Percentiles rank a stretch among this genome's conserved stretches.
phyloP scores from a whole-genome alignment of 139 green algal genomes.

The Protoeuglena noctilucae region DNA sequence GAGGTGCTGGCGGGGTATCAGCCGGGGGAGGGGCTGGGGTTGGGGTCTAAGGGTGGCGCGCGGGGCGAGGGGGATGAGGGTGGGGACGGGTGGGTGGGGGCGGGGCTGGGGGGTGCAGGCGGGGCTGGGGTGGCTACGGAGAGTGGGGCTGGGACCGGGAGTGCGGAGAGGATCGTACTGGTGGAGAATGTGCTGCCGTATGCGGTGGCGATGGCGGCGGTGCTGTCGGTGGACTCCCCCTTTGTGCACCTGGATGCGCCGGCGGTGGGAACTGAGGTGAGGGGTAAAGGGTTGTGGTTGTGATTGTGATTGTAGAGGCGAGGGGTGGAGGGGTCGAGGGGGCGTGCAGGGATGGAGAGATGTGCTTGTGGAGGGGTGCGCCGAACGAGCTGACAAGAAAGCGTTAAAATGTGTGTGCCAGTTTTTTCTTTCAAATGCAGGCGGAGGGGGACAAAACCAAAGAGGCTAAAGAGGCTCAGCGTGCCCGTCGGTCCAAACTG shows the following conservation, averaged over 20 bases:
- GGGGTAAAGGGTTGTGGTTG: too few relatives aligned
- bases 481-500: constrained; percentile 6
- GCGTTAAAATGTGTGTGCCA: too few relatives aligned
- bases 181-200: constrained; percentile 39
- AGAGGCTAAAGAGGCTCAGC: constrained; percentile 9
- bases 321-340: too few relatives aligned
- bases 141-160: neutral
- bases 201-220: constrained; percentile 64
- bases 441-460: constrained; percentile 1
- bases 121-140: neutral
- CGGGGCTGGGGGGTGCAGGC: too few relatives aligned
- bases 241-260: constrained; percentile 70
- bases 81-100: neutral
- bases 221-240: constrained; percentile 57
- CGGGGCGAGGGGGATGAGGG: constrained; percentile 4
- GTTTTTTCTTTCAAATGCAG: too few relatives aligned
- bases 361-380: too few relatives aligned
- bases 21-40: constrained; percentile 12
- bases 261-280: too few relatives aligned
- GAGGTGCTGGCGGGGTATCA: constrained; percentile 39
- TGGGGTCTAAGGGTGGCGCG: neutral
- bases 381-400: too few relatives aligned
- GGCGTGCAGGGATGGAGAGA: too few relatives aligned
- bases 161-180: too few relatives aligned
- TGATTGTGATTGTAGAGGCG: too few relatives aligned